A percentile compares a stretch with the other conserved stretches of the same genome.
Conservation (phyloP, 2,329 filamentous ascomycete genomes). For the Venturia oleaginea region DNA sequence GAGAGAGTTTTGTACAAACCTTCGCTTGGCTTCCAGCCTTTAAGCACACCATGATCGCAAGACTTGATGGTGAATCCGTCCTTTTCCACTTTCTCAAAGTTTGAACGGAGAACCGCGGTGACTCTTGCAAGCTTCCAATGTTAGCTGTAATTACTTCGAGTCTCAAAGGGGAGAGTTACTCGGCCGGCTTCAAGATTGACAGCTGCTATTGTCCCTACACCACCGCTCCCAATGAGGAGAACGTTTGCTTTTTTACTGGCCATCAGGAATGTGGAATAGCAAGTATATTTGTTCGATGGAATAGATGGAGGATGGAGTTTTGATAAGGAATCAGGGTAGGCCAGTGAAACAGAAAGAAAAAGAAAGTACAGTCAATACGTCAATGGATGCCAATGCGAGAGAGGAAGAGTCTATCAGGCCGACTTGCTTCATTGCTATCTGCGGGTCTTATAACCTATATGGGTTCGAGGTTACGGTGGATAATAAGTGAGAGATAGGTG, state of each 20-base stretch:
- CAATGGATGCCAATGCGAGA: no score
- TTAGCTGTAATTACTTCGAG: background rate
- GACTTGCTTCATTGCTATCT: background rate
- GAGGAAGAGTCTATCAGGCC: no score
- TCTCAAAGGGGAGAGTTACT: slow-evolving; percentile 12
- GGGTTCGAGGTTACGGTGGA: background rate
- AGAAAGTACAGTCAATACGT: background rate
- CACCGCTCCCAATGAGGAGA: slow-evolving; percentile 35
- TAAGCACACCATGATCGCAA: slow-evolving; percentile 44
- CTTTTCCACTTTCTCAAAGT: slow-evolving; percentile 32
- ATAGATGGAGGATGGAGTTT: background rate
- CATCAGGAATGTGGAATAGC: background rate
- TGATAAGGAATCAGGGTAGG: background rate
- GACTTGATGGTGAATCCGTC: slow-evolving; percentile 47
- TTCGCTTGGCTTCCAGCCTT: slow-evolving; percentile 38
- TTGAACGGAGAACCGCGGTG: slow-evolving; percentile 37
- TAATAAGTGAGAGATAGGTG: background rate
- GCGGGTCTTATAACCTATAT: background rate
- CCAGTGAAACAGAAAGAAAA: background rate
- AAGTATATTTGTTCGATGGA: background rate
- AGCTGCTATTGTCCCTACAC: slow-evolving; percentile 35
- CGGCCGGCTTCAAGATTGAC: slow-evolving; percentile 32
- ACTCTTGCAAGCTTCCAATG: slow-evolving; percentile 24
- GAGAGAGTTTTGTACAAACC: background rate
- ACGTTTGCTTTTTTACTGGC: slow-evolving; percentile 24